Base-by-base conservation (phyloP, 2,329 filamentous ascomycete genomes). In the Aspergillus piperis region DNA sequence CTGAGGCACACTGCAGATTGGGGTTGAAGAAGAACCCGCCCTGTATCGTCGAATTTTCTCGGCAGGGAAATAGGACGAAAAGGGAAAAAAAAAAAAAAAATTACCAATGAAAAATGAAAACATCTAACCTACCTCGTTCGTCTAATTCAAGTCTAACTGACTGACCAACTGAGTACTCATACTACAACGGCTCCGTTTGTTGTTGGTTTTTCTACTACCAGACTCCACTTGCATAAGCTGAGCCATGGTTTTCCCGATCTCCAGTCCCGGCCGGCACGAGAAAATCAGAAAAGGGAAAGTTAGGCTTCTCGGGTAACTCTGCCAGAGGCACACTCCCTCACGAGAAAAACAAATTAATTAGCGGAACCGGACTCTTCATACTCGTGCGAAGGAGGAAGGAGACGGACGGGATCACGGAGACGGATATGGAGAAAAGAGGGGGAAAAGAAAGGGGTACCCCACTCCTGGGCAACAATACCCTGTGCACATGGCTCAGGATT, bases 151-250 rank as follows among this genome's bases (percentile, higher is more conserved):
- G 44, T 10, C 32, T 23, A 44, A 25, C 30, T 48, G 36, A 41
- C 44, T 44, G 51, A 36, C 8, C 25, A 15, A 30, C 7, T 15
- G 25, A 30, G 39, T 54, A 58, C 51, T 51, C 62, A 62, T 57
- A 57, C 63, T 64, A 61, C 62, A 65, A 67, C 65, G 65, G 65
- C 60, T 62, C 44, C 52, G 48, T 54, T 61, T 61, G 65, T 58
- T 60, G 57, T 57, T 44, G 41, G 54, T 41, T 59, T 48, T 44
- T 27, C 25, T 27, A 27, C 49, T 41, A 30, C 54, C 42, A 36
- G 11, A 36, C 51, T 62, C 51, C 23, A 32, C 30, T 32, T 32
- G 48, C 54, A 57, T 23, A 30, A 21, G 47, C 36, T 19, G 30
- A 32, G 11, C 23, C 38, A 52, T 50, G 57, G 50, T 38, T 39